Conservation (phyloP, 2,329 filamentous ascomycete genomes). For the Teratosphaeria destructans region DNA sequence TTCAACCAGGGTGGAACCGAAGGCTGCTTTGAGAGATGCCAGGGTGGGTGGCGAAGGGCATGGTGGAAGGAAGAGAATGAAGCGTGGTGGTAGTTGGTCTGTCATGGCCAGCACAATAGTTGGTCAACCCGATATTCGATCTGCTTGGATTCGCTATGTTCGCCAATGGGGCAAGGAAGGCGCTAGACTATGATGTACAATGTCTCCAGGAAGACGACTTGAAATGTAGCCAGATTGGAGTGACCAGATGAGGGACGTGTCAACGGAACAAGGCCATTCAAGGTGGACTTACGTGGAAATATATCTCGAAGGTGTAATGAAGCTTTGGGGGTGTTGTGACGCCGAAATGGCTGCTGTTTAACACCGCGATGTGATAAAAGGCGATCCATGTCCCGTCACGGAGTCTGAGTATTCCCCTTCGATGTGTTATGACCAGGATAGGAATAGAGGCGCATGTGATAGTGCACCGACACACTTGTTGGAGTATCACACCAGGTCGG, state of each 20-base stretch:
- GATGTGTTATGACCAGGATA: too few relatives aligned
- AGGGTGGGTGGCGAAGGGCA: conserved; percentile 30
- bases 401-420: too few relatives aligned
- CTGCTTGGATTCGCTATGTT: neutral
- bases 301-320: neutral
- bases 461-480: neutral
- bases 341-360: neutral
- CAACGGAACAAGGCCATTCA: neutral
- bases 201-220: too few relatives aligned
- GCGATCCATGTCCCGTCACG: neutral
- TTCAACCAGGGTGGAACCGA: conserved; percentile 31
- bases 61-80: conserved; percentile 37
- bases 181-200: too few relatives aligned
- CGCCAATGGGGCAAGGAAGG: too few relatives aligned
- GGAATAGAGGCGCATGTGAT: neutral
- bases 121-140: neutral
- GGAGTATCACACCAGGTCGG: neutral
- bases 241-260: too few relatives aligned
- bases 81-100: conserved; percentile 16
- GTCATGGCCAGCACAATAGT: neutral
- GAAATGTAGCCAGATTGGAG: too few relatives aligned
- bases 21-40: conserved; percentile 33
- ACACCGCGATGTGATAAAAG: neutral
- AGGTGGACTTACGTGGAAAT: neutral
- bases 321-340: neutral